Conservation (phyloP, 2,329 filamentous ascomycete species). For the Pseudogymnoascus sp. region DNA sequence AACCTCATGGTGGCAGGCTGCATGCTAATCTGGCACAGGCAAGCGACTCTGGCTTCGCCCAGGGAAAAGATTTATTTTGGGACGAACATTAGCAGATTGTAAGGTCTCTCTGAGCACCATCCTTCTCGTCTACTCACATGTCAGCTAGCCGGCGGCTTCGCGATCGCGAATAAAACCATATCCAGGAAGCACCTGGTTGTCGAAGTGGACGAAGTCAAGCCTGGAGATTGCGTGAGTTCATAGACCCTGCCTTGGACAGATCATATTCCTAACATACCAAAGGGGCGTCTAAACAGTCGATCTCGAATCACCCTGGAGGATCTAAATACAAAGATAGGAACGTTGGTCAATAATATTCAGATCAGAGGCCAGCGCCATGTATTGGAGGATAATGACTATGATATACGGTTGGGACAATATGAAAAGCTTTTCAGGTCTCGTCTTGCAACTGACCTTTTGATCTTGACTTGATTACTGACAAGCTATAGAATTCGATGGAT, state of each 20-base stretch:
- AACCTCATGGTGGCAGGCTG: constrained; percentile 13
- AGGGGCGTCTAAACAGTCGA: constrained; percentile 34
- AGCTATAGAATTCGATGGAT: constrained; percentile 64
- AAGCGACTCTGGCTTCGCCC: constrained; percentile 79
- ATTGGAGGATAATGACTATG: constrained; percentile 52
- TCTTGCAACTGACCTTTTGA: neutral
- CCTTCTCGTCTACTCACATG: constrained; percentile 3
- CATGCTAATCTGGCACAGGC: constrained; percentile 36
- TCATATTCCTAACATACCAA: constrained; percentile 17
- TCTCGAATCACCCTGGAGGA: constrained; percentile 72
- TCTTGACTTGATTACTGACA: constrained; percentile 7
- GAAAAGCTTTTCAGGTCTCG: constrained; percentile 53
- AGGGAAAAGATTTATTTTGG: constrained; percentile 79
- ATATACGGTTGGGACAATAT: constrained; percentile 67
- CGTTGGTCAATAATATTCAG: constrained; percentile 65
- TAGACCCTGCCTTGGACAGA: neutral
- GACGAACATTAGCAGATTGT: constrained; percentile 66
- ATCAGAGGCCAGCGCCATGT: constrained; percentile 56
- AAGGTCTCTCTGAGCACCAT: constrained; percentile 25
- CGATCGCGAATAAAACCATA: constrained; percentile 72
- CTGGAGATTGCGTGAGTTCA: constrained; percentile 59
- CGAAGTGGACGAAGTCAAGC: constrained; percentile 56
- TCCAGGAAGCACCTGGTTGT: constrained; percentile 85
- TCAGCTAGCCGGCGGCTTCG: constrained; percentile 53
- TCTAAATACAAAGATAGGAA: constrained; percentile 77